phyloP scores from a whole-genome alignment of 1,139 yeast species.

The Eremothecium cymbalariae region DNA sequence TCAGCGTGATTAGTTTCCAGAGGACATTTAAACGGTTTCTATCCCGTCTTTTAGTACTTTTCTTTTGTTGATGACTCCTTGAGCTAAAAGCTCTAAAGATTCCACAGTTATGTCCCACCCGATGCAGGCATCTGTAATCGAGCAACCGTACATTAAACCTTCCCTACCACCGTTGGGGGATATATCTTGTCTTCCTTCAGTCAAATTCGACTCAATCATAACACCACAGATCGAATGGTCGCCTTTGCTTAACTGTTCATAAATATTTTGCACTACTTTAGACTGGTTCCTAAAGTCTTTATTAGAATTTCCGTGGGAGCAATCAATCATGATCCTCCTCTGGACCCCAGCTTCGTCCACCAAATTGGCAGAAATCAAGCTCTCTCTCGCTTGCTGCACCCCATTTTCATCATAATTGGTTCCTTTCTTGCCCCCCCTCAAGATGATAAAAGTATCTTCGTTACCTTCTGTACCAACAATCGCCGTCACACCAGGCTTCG shows the following conservation, averaged over 20 bases:
- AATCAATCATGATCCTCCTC: conserved; percentile 89
- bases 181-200: conserved; percentile 89
- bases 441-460: conserved; percentile 78
- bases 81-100: conserved; percentile 63
- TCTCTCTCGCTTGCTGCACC: conserved; percentile 59
- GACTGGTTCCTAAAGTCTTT: conserved; percentile 93
- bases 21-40: no score
- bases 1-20: no score
- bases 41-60: no score
- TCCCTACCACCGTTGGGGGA: conserved; percentile 71
- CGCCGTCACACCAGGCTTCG: conserved; percentile 92
- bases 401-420: conserved; percentile 79
- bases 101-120: conserved; percentile 76
- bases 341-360: conserved; percentile 39
- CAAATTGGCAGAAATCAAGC: conserved; percentile 51
- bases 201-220: conserved; percentile 90
- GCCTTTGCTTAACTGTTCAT: conserved; percentile 73
- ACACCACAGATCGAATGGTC: conserved; percentile 77
- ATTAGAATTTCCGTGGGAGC: conserved; percentile 92
- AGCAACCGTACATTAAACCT: conserved; percentile 77
- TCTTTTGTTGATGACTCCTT: conserved; percentile 76
- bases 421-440: conserved; percentile 91
- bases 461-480: conserved; percentile 94
- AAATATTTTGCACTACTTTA: conserved; percentile 71
- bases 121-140: conserved; percentile 95